Percentiles rank a stretch among this genome's conserved stretches.
Evolutionary conservation across 805 yeast species (phyloP).

Genomic region (Komagataella ulmi): DNA sequence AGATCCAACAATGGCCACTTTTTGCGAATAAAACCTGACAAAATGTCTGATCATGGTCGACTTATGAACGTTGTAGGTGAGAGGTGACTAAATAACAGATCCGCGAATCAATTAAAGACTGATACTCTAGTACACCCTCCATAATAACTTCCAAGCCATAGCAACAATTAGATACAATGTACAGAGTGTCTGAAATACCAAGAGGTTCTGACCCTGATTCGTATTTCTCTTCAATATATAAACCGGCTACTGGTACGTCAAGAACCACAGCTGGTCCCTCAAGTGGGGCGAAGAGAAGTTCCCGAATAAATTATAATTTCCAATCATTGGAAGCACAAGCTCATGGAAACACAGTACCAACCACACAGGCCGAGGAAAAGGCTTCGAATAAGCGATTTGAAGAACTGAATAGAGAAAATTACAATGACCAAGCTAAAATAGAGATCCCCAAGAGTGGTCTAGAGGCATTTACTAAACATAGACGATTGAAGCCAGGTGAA

Average conservation of each 20-base stretch:
- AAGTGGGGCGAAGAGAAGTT: constrained; percentile 9
- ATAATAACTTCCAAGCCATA: background rate
- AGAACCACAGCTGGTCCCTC: background rate
- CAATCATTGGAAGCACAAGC: constrained; percentile 10
- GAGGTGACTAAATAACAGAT: background rate
- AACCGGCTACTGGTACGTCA: constrained; percentile 1
- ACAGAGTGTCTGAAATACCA: constrained; percentile 15
- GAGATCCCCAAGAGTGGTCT: constrained; percentile 22
- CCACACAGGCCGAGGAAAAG: constrained; percentile 15
- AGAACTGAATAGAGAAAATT: constrained; percentile 29
- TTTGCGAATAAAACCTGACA: background rate
- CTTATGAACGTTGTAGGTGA: background rate
- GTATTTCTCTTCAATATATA: constrained; percentile 15
- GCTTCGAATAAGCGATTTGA: constrained; percentile 23
- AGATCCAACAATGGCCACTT: constrained; percentile 74
- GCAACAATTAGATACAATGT: background rate
- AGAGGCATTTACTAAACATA: background rate
- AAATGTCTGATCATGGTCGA: background rate
- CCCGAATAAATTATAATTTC: constrained; percentile 20
- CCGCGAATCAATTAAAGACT: background rate
- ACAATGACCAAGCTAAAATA: constrained; percentile 21
- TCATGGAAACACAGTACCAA: constrained; percentile 6
- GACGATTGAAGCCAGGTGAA: constrained; percentile 6
- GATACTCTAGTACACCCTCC: background rate
- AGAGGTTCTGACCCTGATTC: constrained; percentile 11